These are phyloP conservation scores for Kazachstania sp. DNA, from an alignment of 1,139 yeast species.

Conservation along the genomic window DNA sequence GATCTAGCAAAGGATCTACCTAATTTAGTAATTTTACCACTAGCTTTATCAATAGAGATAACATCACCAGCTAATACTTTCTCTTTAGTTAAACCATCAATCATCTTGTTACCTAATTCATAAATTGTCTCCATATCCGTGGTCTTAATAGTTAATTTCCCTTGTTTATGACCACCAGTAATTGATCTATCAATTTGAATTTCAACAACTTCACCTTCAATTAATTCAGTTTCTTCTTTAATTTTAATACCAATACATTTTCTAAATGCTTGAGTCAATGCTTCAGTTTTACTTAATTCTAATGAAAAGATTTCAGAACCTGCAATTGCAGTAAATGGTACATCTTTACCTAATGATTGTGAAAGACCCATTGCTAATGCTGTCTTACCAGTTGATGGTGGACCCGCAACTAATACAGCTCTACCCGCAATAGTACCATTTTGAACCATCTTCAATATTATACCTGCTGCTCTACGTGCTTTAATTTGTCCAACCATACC, in stretches of 20 bases:
- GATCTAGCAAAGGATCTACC: slow-evolving; percentile 96
- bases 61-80: slow-evolving; percentile 97
- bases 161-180: slow-evolving; percentile 97
- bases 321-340: slow-evolving; percentile 91
- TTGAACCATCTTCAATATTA: slow-evolving; percentile 84
- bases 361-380: slow-evolving; percentile 97
- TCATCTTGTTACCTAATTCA: slow-evolving; percentile 95
- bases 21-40: slow-evolving; percentile 86
- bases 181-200: slow-evolving; percentile 94
- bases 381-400: slow-evolving; percentile 97
- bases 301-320: slow-evolving; percentile 90
- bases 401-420: slow-evolving; percentile 93
- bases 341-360: slow-evolving; percentile 80
- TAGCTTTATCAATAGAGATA: slow-evolving; percentile 88
- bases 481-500: slow-evolving; percentile 97
- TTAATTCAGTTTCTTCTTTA: slow-evolving; percentile 93
- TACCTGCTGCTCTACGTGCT: slow-evolving; percentile 95
- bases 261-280: slow-evolving; percentile 90
- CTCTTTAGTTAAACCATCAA: slow-evolving; percentile 89
- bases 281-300: slow-evolving; percentile 90
- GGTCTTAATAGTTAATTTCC: slow-evolving; percentile 92
- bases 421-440: slow-evolving; percentile 95
- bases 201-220: slow-evolving; percentile 98
- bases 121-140: slow-evolving; percentile 99
- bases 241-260: slow-evolving; percentile 91